A percentile compares a stretch with the other conserved stretches of the same genome.
phyloP scores from a whole-genome alignment of 1,284 basidiomycete genomes.

The Trametes polyzona region DNA sequence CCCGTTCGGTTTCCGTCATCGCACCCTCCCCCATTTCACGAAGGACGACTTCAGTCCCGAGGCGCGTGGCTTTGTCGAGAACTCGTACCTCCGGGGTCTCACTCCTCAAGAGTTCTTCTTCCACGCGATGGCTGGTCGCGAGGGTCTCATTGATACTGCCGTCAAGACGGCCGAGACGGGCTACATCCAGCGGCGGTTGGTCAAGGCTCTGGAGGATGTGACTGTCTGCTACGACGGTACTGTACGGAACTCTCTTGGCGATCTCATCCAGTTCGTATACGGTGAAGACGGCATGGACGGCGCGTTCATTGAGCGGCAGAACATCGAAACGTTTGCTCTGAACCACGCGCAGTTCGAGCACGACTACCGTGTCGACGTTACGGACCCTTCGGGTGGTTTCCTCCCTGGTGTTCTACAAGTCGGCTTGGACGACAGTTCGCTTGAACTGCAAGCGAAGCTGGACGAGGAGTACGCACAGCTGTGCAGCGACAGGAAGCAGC shows the following conservation, averaged over 20 bases:
- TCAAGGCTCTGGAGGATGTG: slow-evolving; percentile 98
- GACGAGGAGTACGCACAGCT: slow-evolving; percentile 90
- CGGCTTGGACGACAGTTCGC: slow-evolving; percentile 91
- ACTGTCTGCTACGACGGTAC: slow-evolving; percentile 99
- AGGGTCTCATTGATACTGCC: slow-evolving; percentile 98
- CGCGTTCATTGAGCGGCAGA: slow-evolving; percentile 96
- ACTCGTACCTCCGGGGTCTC: slow-evolving; percentile 97
- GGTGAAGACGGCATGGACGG: slow-evolving; percentile 99
- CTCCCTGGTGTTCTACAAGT: slow-evolving; percentile 84
- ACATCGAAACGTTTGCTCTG: slow-evolving; percentile 86
- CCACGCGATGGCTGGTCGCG: slow-evolving; percentile 99
- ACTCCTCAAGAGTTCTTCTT: slow-evolving; percentile 99
- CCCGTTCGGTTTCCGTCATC: slow-evolving; percentile 97
- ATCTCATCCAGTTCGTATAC: slow-evolving; percentile 96
- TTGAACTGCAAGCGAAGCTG: slow-evolving; percentile 87
- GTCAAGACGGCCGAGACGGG: slow-evolving; percentile 99
- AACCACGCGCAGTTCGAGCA: slow-evolving; percentile 87
- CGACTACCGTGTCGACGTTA: slow-evolving; percentile 92
- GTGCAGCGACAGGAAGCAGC: slow-evolving; percentile 71
- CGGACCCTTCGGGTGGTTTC: slow-evolving; percentile 80
- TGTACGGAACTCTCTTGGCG: slow-evolving; percentile 94
- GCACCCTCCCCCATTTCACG: slow-evolving; percentile 95
- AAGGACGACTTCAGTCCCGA: slow-evolving; percentile 99
- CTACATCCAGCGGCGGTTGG: slow-evolving; percentile 97
- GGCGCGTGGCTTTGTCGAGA: slow-evolving; percentile 98